phyloP scores from a whole-genome alignment of 2,329 filamentous ascomycete genomes.

The Hawksworthiomyces lignivorus region DNA sequence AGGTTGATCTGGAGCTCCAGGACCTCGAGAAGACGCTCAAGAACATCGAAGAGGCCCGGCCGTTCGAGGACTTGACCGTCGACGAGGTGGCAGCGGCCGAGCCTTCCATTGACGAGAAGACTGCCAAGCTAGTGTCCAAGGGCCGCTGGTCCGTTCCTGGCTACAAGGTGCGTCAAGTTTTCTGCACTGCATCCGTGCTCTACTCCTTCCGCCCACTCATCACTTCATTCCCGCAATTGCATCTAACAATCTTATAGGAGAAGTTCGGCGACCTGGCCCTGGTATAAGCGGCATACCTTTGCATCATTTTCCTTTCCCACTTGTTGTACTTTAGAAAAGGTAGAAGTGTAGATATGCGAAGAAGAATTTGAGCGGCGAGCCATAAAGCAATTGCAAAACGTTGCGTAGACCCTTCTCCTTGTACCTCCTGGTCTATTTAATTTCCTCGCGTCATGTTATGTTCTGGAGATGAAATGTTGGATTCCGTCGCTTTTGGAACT shows the following conservation, averaged over 20 bases:
- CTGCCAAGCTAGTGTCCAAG: slow-evolving; percentile 88
- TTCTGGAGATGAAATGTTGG: too few species aligned
- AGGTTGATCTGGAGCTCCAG: slow-evolving; percentile 90
- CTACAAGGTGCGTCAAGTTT: slow-evolving; percentile 72
- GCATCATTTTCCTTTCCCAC: slow-evolving; percentile 13
- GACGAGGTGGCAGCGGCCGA: slow-evolving; percentile 92
- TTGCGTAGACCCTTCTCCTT: too few species aligned
- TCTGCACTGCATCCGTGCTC: not conserved
- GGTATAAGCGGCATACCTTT: slow-evolving; percentile 57
- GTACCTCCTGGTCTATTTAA: too few species aligned
- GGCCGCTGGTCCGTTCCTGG: slow-evolving; percentile 96
- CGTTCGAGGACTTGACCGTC: slow-evolving; percentile 95
- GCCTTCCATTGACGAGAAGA: slow-evolving; percentile 97
- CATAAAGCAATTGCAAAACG: too few species aligned
- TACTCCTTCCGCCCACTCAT: not conserved
- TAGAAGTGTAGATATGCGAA: slow-evolving; percentile 57
- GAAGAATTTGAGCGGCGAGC: slow-evolving; percentile 2
- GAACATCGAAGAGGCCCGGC: slow-evolving; percentile 94
- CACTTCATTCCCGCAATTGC: not conserved
- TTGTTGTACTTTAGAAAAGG: slow-evolving; percentile 56
- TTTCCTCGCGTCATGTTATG: too few species aligned
- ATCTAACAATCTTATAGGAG: slow-evolving; percentile 62
- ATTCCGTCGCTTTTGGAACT: too few species aligned
- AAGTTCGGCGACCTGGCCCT: slow-evolving; percentile 97
- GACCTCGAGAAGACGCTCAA: slow-evolving; percentile 89